Percentiles rank a stretch among this genome's conserved stretches.
Evolutionary conservation across 441 rosid genomes (phyloP).

Genomic region (Pelargonium australe): DNA sequence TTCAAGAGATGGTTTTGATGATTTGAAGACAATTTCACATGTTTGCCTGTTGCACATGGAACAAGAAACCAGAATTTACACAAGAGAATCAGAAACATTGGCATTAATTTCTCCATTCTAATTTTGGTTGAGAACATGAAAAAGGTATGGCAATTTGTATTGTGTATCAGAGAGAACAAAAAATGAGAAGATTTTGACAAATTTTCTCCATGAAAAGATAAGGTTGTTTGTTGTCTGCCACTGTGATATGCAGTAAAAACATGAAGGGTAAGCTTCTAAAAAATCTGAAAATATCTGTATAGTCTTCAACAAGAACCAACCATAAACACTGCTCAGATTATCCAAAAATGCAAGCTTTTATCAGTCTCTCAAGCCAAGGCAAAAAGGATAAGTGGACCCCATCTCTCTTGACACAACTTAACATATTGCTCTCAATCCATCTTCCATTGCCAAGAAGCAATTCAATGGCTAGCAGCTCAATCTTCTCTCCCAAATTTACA

Average conservation of each 20-base stretch:
- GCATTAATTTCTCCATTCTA: not conserved
- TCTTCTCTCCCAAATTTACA: slow-evolving; percentile 31
- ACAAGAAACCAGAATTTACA: too few relatives aligned
- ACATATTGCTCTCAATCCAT: not conserved
- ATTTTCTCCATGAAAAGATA: slow-evolving; percentile 20
- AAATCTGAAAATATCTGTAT: slow-evolving; percentile 27
- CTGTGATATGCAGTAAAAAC: slow-evolving; percentile 11
- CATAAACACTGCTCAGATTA: slow-evolving; percentile 19
- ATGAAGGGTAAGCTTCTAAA: slow-evolving; percentile 13
- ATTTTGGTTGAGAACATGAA: not conserved
- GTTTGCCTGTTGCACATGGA: too few relatives aligned
- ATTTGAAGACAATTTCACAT: too few relatives aligned
- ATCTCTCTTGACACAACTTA: not conserved
- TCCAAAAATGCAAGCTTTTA: slow-evolving; percentile 16
- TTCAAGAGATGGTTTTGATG: not conserved
- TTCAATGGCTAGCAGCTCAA: slow-evolving; percentile 35
- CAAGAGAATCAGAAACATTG: not conserved
- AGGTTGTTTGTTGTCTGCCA: slow-evolving; percentile 21
- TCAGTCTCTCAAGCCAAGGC: slow-evolving; percentile 11
- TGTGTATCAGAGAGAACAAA: not conserved
- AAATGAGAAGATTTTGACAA: too few relatives aligned
- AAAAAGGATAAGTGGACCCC: slow-evolving; percentile 25
- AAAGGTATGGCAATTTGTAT: not conserved
- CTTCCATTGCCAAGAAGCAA: slow-evolving; percentile 4
- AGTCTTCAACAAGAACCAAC: slow-evolving; percentile 25